Conservation (phyloP, 176 grass and related monocot genomes). For the Triticum timopheevii region DNA sequence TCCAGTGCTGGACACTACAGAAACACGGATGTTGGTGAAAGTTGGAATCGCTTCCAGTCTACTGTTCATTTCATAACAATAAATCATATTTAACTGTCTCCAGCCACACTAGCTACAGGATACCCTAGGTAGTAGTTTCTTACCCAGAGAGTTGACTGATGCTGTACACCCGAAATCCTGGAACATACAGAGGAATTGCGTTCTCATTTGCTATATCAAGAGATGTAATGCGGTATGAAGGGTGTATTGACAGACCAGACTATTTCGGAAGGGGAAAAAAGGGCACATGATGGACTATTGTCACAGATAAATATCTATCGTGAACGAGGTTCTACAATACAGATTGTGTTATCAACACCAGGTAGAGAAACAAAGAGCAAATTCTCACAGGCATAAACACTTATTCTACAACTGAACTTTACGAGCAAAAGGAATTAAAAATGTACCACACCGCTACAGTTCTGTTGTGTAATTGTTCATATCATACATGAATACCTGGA, state of each 20-base stretch:
- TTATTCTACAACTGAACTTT: background rate
- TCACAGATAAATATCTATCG: background rate
- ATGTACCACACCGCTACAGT: background rate
- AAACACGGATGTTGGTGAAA: background rate
- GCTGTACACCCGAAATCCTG: background rate
- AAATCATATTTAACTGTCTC: background rate
- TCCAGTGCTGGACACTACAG: too few species aligned
- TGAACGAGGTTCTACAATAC: background rate
- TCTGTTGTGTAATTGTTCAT: too few species aligned
- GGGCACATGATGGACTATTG: background rate
- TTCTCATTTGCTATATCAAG: background rate
- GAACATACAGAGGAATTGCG: background rate
- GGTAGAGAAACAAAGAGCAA: background rate
- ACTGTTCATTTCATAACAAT: background rate
- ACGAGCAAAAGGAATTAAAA: background rate
- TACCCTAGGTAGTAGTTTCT: constrained; percentile 10
- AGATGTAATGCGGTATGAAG: background rate
- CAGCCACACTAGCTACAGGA: background rate
- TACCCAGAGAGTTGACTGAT: background rate
- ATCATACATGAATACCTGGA: constrained; percentile 2
- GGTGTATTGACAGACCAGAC: background rate
- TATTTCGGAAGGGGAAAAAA: background rate
- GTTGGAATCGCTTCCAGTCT: background rate
- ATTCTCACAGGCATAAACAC: background rate
- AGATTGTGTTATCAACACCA: background rate